Base-by-base conservation (phyloP, 75 land plant genomes). In the Pseudotsuga menziesii region DNA sequence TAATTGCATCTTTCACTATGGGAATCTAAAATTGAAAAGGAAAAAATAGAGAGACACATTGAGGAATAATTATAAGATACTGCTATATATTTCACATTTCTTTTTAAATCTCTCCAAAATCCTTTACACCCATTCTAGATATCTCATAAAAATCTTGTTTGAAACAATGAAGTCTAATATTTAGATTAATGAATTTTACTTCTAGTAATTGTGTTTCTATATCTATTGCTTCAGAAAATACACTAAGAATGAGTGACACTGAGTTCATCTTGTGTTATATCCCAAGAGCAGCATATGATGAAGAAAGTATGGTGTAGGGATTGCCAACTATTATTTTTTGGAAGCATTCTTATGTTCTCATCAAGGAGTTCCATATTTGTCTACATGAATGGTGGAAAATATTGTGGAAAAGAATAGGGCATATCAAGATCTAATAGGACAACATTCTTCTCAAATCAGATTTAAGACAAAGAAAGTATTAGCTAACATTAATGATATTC, bases 231-330 rank as follows among this genome's bases (percentile, higher is more conserved):
- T 63, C 56, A 67, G 83, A 79, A n/a, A 32, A 64, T 35, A n/a
- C 79, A 70, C 89, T 86, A 56, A 79, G 85, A 35, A 88, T 86
- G 80, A 83, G 80, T 75, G 92, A 85, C 74, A 88, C 88, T 16
- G 96, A 88, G 69, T 88, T 81, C 73, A 92, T 96, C 63, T 97
- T 98, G 99, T 87, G 84, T 72, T 97, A 97, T 39, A 97, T 97
- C 61, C 78, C 99, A 56, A 98, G 99, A 77, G 98, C 99, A 20
- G 99, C 92, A 66, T 98, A 97, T 80, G 99, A 97, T 78, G 99
- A 97, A 85, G 99, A 97, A 74, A 95, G 98, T 64, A 94, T 98
- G 99, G 93, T 98, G 26, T 75, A 91, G 61, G 99, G 96, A 15
- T 83, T 97, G 67, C 73, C 92, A 29, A 94, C 99, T 48, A 29